Conservation (phyloP, 441 rosid genomes). For the Metrosideros polymorpha region DNA sequence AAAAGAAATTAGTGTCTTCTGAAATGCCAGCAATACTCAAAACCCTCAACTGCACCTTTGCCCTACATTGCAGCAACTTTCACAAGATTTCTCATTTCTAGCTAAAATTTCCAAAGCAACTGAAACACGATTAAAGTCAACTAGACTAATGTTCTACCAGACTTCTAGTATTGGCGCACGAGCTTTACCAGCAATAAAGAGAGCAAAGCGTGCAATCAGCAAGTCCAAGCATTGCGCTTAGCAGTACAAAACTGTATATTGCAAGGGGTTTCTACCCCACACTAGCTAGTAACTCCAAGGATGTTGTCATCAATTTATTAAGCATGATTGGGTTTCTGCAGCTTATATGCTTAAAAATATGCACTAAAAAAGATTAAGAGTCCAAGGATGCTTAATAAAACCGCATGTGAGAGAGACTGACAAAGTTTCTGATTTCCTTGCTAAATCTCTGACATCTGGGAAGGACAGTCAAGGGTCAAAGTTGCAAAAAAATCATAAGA, state of each 20-base stretch:
- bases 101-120: neutral
- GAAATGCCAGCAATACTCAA: neutral
- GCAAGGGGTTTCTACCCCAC: neutral
- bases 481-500: neutral
- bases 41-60: neutral
- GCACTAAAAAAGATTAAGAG: neutral
- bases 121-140: neutral
- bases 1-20: neutral
- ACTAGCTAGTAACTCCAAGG: neutral
- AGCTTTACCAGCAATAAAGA: neutral
- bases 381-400: neutral
- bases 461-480: neutral
- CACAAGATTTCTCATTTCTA: neutral
- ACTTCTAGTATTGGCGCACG: neutral
- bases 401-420: neutral
- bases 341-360: neutral
- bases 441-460: neutral
- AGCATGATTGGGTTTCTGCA: neutral
- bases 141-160: neutral
- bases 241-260: neutral
- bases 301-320: neutral
- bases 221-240: neutral
- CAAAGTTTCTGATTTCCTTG: neutral
- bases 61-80: neutral
- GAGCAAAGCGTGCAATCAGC: neutral